A percentile compares a stretch with the other conserved stretches of the same genome.
phyloP scores from a whole-genome alignment of 768 basidiomycete genomes.

The Tylopilus rubrobrunneus region DNA sequence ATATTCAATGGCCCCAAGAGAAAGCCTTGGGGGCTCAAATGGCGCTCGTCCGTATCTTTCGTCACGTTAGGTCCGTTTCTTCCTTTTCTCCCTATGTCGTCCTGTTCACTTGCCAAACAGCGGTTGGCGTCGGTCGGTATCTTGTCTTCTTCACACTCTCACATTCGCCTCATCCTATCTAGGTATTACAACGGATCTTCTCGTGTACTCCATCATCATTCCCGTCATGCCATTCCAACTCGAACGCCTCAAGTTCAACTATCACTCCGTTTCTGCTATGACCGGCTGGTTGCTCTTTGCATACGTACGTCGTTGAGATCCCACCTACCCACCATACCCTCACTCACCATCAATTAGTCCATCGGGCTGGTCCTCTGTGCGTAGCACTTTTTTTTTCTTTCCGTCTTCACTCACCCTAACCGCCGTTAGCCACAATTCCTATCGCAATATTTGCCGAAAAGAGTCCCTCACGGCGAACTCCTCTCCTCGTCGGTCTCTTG shows the following conservation, averaged over 20 bases:
- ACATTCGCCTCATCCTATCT: not conserved
- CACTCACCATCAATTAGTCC: conserved; percentile 36
- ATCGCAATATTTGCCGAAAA: conserved; percentile 55
- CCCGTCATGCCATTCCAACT: conserved; percentile 65
- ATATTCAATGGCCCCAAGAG: not conserved
- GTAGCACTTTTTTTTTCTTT: not conserved
- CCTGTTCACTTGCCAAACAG: conserved; percentile 20
- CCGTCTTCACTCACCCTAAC: conserved; percentile 1
- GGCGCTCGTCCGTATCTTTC: conserved; percentile 58
- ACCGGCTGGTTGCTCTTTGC: conserved; percentile 61
- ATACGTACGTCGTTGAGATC: conserved; percentile 40
- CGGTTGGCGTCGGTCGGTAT: conserved; percentile 47
- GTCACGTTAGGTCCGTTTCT: conserved; percentile 40
- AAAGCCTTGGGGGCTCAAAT: conserved; percentile 45
- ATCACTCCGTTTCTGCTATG: conserved; percentile 41
- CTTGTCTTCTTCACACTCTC: not conserved
- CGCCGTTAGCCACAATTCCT: conserved; percentile 48
- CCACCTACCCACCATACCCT: not conserved
- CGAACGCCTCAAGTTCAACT: conserved; percentile 41
- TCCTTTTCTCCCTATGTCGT: not conserved
- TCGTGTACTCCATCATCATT: conserved; percentile 61
- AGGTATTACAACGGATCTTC: conserved; percentile 46
- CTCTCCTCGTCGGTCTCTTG: conserved; percentile 49
- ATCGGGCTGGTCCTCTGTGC: conserved; percentile 51
- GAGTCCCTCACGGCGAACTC: conserved; percentile 42